Conservation (phyloP, 495 filamentous ascomycete species). For the Glutinoglossum americanum region DNA sequence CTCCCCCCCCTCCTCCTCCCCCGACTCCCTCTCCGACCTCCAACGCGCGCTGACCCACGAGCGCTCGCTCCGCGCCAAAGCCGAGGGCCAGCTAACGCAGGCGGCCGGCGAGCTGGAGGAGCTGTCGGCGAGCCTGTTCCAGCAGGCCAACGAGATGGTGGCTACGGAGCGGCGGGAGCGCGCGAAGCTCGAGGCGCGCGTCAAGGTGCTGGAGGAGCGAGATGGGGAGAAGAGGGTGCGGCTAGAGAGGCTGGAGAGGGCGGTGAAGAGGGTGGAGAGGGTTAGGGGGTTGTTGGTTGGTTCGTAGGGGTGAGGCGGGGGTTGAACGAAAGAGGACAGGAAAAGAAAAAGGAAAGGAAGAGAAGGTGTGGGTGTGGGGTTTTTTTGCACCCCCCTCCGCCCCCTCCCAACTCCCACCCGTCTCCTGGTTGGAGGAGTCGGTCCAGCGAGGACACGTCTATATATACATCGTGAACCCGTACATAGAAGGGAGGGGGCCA, state of each 20-base stretch:
- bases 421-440: too few species aligned
- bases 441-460: too few species aligned
- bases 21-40: too few species aligned
- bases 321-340: too few species aligned
- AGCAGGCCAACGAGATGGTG: slow-evolving; percentile 96
- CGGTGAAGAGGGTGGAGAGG: slow-evolving; percentile 56
- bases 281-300: slow-evolving; percentile 42
- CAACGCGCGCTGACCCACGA: slow-evolving; percentile 52
- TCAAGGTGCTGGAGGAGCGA: slow-evolving; percentile 42
- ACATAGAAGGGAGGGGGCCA: too few species aligned
- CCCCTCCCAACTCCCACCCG: too few species aligned
- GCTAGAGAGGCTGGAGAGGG: slow-evolving; percentile 54
- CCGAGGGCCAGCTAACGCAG: slow-evolving; percentile 50
- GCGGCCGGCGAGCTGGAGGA: slow-evolving; percentile 75
- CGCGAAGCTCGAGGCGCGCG: slow-evolving; percentile 55
- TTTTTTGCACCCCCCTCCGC: too few species aligned
- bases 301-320: too few species aligned
- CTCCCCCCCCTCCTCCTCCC: too few species aligned
- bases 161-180: slow-evolving; percentile 65
- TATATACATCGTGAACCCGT: too few species aligned
- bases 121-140: slow-evolving; percentile 64
- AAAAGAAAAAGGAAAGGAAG: too few species aligned
- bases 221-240: slow-evolving; percentile 49
- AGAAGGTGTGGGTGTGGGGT: too few species aligned
- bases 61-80: slow-evolving; percentile 43